Conservation (phyloP, 2,329 filamentous ascomycete species). For the Talaromyces piceae region DNA sequence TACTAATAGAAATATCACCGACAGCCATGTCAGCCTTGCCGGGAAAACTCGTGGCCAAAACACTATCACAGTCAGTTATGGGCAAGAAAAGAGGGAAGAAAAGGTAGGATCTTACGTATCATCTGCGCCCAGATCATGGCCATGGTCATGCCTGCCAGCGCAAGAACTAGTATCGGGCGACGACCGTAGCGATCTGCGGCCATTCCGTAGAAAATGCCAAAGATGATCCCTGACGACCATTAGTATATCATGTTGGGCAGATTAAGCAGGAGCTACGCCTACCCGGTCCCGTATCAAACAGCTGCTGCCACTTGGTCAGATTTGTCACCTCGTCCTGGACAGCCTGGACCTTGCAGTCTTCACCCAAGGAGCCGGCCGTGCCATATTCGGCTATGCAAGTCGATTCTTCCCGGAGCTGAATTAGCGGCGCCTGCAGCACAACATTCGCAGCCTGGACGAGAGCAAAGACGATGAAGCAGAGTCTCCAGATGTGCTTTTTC, state of each 20-base stretch:
- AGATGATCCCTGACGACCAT: constrained; percentile 6
- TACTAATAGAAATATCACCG: constrained; percentile 6
- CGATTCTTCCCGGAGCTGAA: constrained; percentile 9
- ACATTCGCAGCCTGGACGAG: constrained; percentile 10
- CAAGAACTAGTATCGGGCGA: constrained; percentile 5
- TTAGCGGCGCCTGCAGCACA: constrained; percentile 8
- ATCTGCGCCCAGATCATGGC: constrained; percentile 9
- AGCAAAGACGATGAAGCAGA: constrained; percentile 10
- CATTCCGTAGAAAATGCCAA: constrained; percentile 12
- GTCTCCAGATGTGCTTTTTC: constrained; percentile 7
- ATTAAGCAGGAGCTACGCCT: neutral
- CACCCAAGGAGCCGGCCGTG: constrained; percentile 8
- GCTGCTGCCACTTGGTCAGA: constrained; percentile 9
- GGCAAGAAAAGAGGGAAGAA: neutral
- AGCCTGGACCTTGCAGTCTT: constrained; percentile 10
- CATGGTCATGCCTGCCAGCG: constrained; percentile 9
- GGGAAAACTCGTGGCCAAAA: constrained; percentile 11
- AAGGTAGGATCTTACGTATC: constrained; percentile 5
- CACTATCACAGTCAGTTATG: neutral
- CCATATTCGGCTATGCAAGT: constrained; percentile 10
- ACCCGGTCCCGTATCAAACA: constrained; percentile 10
- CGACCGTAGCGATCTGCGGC: constrained; percentile 10
- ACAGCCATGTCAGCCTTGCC: constrained; percentile 11
- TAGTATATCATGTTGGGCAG: neutral
- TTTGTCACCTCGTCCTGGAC: constrained; percentile 10